Evolutionary conservation across 768 basidiomycete genomes (phyloP).

Genomic region (Leccinum truebloodii): DNA sequence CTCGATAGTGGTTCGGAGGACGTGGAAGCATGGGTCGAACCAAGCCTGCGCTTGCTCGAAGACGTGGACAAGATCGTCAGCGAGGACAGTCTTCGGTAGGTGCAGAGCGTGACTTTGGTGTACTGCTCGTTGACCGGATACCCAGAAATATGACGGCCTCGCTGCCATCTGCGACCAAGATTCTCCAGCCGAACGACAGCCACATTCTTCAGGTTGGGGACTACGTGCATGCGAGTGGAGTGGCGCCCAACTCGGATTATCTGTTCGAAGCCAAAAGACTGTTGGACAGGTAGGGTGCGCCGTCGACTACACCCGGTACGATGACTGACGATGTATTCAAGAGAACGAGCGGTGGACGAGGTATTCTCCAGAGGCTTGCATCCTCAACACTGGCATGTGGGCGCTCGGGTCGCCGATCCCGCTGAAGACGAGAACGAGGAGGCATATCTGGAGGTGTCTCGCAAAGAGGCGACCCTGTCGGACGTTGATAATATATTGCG

Average conservation of each 20-base stretch:
- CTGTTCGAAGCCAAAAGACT: slow-evolving; percentile 60
- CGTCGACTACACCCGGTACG: no score
- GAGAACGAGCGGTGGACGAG: no score
- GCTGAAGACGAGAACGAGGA: slow-evolving; percentile 42
- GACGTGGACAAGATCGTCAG: slow-evolving; percentile 25
- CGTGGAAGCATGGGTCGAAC: slow-evolving; percentile 18
- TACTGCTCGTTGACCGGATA: background rate
- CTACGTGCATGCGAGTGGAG: slow-evolving; percentile 48
- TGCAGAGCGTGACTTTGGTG: background rate
- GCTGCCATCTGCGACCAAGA: slow-evolving; percentile 60
- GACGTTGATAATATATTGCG: slow-evolving; percentile 78
- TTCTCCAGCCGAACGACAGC: slow-evolving; percentile 65
- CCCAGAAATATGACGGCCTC: slow-evolving; percentile 40
- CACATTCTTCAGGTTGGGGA: slow-evolving; percentile 51
- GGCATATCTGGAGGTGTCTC: slow-evolving; percentile 71
- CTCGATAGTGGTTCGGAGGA: slow-evolving; percentile 31
- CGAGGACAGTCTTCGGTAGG: slow-evolving; percentile 37
- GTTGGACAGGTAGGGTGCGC: slow-evolving; percentile 47
- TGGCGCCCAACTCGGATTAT: slow-evolving; percentile 54
- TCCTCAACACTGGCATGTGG: slow-evolving; percentile 80
- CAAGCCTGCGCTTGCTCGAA: slow-evolving; percentile 34
- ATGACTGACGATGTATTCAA: no score
- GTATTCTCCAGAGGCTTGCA: slow-evolving; percentile 72
- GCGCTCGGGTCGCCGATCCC: slow-evolving; percentile 41
- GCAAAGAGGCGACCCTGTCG: slow-evolving; percentile 80